These are phyloP conservation scores for Poronia punctata DNA, from an alignment of 495 filamentous ascomycete species.

Conservation along the genomic window DNA sequence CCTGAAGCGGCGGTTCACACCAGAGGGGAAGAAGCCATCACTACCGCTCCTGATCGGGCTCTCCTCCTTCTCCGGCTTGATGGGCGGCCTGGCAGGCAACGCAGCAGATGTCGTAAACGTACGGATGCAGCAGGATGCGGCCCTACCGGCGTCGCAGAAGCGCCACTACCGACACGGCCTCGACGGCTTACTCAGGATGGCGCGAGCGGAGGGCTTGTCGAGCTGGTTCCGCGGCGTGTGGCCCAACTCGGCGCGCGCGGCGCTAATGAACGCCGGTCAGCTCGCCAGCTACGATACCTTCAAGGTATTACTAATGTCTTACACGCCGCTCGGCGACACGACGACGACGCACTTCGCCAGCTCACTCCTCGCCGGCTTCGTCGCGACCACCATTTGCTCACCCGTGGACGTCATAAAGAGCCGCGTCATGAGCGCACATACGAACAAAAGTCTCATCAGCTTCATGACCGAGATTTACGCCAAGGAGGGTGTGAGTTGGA, in stretches of 20 bases:
- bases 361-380: slow-evolving; percentile 79
- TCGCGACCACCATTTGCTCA: slow-evolving; percentile 90
- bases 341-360: slow-evolving; percentile 81
- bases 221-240: slow-evolving; percentile 82
- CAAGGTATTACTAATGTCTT: slow-evolving; percentile 66
- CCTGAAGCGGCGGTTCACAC: slow-evolving; percentile 56
- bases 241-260: slow-evolving; percentile 83
- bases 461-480: slow-evolving; percentile 62
- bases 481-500: slow-evolving; percentile 78
- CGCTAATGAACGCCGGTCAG: slow-evolving; percentile 90
- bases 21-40: slow-evolving; percentile 50
- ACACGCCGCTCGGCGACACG: slow-evolving; percentile 65
- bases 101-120: slow-evolving; percentile 95
- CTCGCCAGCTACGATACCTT: slow-evolving; percentile 88
- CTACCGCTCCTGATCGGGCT: slow-evolving; percentile 71
- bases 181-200: slow-evolving; percentile 80
- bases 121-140: slow-evolving; percentile 93
- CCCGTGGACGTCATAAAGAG: slow-evolving; percentile 98
- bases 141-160: slow-evolving; percentile 63
- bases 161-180: slow-evolving; percentile 86
- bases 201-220: slow-evolving; percentile 63
- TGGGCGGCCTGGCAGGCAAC: slow-evolving; percentile 87
- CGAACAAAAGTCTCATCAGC: slow-evolving; percentile 50
- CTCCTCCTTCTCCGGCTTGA: slow-evolving; percentile 73
- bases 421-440: slow-evolving; percentile 74